phyloP scores from a whole-genome alignment of 176 grass and related monocot genomes.

The Raddia guianensis region DNA sequence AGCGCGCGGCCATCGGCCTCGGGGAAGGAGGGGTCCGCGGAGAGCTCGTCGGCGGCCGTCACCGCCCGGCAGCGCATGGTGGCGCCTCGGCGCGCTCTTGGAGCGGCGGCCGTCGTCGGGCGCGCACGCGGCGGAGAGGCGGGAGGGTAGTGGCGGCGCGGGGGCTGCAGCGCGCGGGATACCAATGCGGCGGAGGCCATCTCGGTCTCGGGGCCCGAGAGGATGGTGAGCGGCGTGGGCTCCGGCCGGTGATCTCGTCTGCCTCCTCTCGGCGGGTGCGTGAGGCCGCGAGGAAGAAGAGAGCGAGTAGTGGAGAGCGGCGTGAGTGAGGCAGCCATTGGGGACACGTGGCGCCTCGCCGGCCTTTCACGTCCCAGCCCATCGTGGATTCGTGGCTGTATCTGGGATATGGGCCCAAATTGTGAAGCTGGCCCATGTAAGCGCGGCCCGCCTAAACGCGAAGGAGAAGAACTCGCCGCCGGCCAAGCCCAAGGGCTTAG shows the following conservation, averaged over 20 bases:
- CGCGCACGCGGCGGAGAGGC: neutral
- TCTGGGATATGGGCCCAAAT: neutral
- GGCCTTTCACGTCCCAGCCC: constrained; percentile 8
- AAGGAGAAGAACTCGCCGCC: neutral
- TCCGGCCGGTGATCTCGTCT: neutral
- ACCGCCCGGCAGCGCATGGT: constrained; percentile 33
- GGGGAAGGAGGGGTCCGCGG: constrained; percentile 37
- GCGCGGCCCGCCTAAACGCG: neutral
- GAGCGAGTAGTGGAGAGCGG: neutral
- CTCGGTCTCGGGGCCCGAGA: neutral
- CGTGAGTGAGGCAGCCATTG: constrained; percentile 14
- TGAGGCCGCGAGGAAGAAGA: neutral
- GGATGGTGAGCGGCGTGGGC: neutral
- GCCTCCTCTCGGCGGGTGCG: neutral
- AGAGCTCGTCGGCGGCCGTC: constrained; percentile 40
- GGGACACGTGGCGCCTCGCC: constrained; percentile 38
- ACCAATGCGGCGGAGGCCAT: constrained; percentile 48
- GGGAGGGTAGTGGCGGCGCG: neutral
- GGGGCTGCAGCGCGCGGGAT: constrained; percentile 33
- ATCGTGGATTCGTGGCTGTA: neutral
- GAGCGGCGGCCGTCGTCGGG: neutral
- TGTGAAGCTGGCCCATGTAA: neutral
- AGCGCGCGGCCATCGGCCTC: constrained; percentile 36
- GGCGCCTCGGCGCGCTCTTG: neutral
- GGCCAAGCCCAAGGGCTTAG: neutral